Percentiles rank a stretch among this genome's conserved stretches.
Evolutionary conservation across 73 alveolate genomes (phyloP).

Genomic region (Paramecium sexaurelia): DNA sequence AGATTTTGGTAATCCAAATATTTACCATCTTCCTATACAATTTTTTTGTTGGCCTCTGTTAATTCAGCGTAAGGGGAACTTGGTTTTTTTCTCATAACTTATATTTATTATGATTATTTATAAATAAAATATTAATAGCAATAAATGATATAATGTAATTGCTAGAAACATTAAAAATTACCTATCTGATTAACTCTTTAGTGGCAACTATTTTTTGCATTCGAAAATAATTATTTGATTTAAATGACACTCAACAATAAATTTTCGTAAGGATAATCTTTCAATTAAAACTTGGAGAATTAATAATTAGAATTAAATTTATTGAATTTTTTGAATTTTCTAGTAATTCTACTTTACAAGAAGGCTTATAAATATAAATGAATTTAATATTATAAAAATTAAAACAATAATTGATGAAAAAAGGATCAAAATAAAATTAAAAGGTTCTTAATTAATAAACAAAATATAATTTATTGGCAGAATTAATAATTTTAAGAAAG

Average conservation of each 20-base stretch:
- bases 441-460: neutral
- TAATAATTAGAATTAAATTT: too few relatives aligned
- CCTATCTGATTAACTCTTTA: too few relatives aligned
- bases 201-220: too few relatives aligned
- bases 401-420: neutral
- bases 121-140: neutral
- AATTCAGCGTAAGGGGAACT: conserved; percentile 18
- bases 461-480: neutral
- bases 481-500: neutral
- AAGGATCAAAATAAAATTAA: neutral
- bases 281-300: too few relatives aligned
- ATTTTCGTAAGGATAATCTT: too few relatives aligned
- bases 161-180: too few relatives aligned
- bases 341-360: too few relatives aligned
- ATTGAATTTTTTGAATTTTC: too few relatives aligned
- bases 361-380: too few relatives aligned
- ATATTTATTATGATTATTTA: neutral
- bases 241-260: too few relatives aligned
- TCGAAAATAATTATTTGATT: too few relatives aligned
- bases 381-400: neutral
- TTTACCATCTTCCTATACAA: neutral
- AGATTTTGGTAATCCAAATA: neutral
- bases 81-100: conserved; percentile 29
- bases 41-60: neutral
- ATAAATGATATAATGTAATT: neutral